Evolutionary conservation across 2,329 filamentous ascomycete genomes (phyloP).

Genomic region (Colletotrichum sp.): DNA sequence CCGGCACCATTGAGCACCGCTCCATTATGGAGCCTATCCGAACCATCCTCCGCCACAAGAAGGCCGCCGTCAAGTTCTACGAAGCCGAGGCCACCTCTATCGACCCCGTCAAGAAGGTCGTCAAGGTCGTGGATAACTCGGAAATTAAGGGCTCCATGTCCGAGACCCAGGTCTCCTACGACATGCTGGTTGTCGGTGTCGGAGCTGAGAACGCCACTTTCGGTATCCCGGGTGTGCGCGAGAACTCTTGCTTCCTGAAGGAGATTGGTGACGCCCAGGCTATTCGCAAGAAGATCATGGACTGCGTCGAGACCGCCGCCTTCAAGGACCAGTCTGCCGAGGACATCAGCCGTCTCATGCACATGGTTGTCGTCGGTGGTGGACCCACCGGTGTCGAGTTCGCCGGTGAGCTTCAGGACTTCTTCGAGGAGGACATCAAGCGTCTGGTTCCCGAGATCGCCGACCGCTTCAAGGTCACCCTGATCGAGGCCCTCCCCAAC

Average conservation of each 20-base stretch:
- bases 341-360: slow-evolving; percentile 90
- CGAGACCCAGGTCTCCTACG: slow-evolving; percentile 91
- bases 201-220: slow-evolving; percentile 99
- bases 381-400: slow-evolving; percentile 98
- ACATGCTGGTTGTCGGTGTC: slow-evolving; percentile 97
- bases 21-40: slow-evolving; percentile 99
- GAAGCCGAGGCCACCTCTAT: slow-evolving; percentile 97
- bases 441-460: slow-evolving; percentile 97
- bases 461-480: slow-evolving; percentile 94
- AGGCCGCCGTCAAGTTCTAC: slow-evolving; percentile 92
- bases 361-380: slow-evolving; percentile 96
- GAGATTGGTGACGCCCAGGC: slow-evolving; percentile 95
- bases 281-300: slow-evolving; percentile 99
- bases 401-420: slow-evolving; percentile 96
- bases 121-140: slow-evolving; percentile 90
- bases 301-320: slow-evolving; percentile 96
- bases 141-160: slow-evolving; percentile 85
- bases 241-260: slow-evolving; percentile 98
- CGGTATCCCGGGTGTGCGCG: slow-evolving; percentile 92
- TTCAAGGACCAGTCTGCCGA: slow-evolving; percentile 94
- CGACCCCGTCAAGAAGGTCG: slow-evolving; percentile 86
- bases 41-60: slow-evolving; percentile 94
- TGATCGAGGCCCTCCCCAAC: slow-evolving; percentile 96
- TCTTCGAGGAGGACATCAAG: slow-evolving; percentile 97
- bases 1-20: slow-evolving; percentile 96